Evolutionary conservation across 2,329 filamentous ascomycete species (phyloP), one percentile per base, ranked within the genome.

Genomic region (Aspergillus pseudoglaucus): DNA sequence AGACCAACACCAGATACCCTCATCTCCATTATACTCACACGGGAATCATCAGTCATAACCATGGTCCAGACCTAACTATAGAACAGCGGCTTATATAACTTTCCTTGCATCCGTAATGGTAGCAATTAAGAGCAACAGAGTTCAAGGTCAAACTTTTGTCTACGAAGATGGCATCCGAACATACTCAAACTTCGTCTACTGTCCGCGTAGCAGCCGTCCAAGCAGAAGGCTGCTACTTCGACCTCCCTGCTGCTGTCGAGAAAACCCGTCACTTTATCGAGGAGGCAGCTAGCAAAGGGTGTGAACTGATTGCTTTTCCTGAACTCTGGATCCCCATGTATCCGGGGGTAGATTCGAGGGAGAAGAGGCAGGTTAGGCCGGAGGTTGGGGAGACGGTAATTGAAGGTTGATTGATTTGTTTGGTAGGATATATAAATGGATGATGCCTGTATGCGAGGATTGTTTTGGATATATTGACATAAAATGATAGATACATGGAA

Each of bases 211-310:
- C 54, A 6, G 54, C 46, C 4, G 42, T 46, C 1, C 80, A 84
- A 57, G 74, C 76, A 6, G 81, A 84, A 60, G 79, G 81, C 0
- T 73, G 69, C 1, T 84, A 80, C 80, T 69, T 84, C 8, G 77
- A 84, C 54, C 72, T 84, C 2, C 65, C 73, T 6, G 75, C 61
- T 0, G 71, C 74, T 2, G 75, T 84, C 1, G 60, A 71, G 1
- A 84, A 84, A 59, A 82, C 81, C 6, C 76, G 77, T 55, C 58
- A 64, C 0, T 68, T 83, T 44, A 82, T 85, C 53, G 63, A 70
- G 33, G 74, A 80, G 55, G 82, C 81, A 1, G 75, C 75, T 1
- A 52, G 62, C 3, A 74, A 77, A 39, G 76, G 75, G 1, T 78
- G 78, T 2, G 71, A 80, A 47, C 64, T 85, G 2, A 61, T 85